A percentile compares a stretch with the other conserved stretches of the same genome.
phyloP scores from a whole-genome alignment of 2,329 filamentous ascomycete genomes.

The Phaeosphaeriaceae sp. region DNA sequence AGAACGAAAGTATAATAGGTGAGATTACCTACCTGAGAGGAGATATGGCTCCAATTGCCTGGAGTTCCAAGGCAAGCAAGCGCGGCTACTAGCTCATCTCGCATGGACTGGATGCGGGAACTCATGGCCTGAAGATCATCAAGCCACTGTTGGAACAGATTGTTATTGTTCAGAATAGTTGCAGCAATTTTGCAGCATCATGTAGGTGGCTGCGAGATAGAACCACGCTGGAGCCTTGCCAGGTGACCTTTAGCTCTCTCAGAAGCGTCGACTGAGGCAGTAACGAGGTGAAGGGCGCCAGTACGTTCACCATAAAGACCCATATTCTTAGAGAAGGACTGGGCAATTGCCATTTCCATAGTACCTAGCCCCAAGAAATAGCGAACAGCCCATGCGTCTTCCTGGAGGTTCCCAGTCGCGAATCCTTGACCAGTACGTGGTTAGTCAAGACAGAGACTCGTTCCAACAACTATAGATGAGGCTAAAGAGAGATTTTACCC shows the following conservation, averaged over 20 bases:
- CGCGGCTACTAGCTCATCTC: neutral
- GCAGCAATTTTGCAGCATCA: neutral
- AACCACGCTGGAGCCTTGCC: neutral
- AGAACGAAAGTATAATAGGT: neutral
- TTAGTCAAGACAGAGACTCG: neutral
- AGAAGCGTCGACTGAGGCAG: neutral
- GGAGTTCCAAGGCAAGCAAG: neutral
- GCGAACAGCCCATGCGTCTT: constrained; percentile 1
- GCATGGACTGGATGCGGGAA: neutral
- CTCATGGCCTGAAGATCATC: neutral
- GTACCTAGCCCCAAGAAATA: neutral
- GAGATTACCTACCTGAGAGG: neutral
- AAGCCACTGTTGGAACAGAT: neutral
- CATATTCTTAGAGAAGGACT: constrained; percentile 1
- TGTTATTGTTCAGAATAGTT: neutral
- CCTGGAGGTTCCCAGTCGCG: neutral
- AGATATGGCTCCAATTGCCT: neutral
- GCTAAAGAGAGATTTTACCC: neutral
- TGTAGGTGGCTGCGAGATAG: neutral
- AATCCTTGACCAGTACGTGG: neutral
- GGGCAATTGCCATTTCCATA: neutral
- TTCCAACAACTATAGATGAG: neutral
- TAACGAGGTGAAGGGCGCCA: neutral
- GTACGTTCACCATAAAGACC: constrained; percentile 1
- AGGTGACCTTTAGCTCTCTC: neutral